A percentile compares a stretch with the other conserved stretches of the same genome.
Conservation (phyloP, 345 rosid species). For the Citrus inodora region DNA sequence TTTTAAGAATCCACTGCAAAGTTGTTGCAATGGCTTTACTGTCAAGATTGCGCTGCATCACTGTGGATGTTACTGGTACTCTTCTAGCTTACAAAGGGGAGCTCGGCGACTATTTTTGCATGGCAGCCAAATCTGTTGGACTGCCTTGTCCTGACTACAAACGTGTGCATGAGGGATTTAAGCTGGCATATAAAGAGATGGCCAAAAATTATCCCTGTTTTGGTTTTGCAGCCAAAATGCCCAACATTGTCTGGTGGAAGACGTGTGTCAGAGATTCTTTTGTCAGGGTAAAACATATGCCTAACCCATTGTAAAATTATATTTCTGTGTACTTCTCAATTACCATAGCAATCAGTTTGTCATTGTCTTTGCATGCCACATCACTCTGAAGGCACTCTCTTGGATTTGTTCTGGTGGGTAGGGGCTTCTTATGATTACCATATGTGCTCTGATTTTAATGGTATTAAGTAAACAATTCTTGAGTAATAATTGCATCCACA, state of each 20-base stretch:
- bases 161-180: slow-evolving; percentile 87
- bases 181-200: slow-evolving; percentile 86
- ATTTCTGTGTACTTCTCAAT: not conserved
- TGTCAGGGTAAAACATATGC: slow-evolving; percentile 45
- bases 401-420: not conserved
- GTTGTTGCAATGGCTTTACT: slow-evolving; percentile 51
- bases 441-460: not conserved
- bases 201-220: slow-evolving; percentile 89
- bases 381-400: not conserved
- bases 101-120: slow-evolving; percentile 98
- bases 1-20: slow-evolving; percentile 8
- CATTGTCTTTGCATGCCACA: not conserved
- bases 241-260: slow-evolving; percentile 94
- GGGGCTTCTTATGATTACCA: not conserved
- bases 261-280: slow-evolving; percentile 83
- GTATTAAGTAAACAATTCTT: not conserved
- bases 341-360: not conserved
- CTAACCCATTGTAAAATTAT: not conserved
- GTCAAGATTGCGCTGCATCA: slow-evolving; percentile 72
- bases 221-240: slow-evolving; percentile 77
- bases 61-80: slow-evolving; percentile 97
- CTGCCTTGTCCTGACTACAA: slow-evolving; percentile 93
- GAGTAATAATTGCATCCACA: not conserved
- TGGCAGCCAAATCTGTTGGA: slow-evolving; percentile 97
- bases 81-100: slow-evolving; percentile 96